Evolutionary conservation across 2,329 filamentous ascomycete species (phyloP), one percentile per base, ranked within the genome.

Genomic region (Apiospora aurea): DNA sequence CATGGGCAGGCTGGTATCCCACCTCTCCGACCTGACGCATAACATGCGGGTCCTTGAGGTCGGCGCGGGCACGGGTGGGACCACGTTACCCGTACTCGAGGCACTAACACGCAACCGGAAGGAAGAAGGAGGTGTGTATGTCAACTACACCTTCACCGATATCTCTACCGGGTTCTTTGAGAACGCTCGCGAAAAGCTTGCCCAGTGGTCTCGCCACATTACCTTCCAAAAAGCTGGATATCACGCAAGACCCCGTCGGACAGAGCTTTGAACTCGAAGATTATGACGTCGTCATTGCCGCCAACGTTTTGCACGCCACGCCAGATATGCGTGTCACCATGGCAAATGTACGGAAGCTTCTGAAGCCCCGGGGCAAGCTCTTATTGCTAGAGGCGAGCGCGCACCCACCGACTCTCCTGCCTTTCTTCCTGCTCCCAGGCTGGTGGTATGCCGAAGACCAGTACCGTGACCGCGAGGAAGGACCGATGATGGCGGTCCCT

Each of bases 111-210:
- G 78, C 75, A 72, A 74, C 18, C 64, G 70, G 24, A 57, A 47
- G 24, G 69, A 38, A 16, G 46, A 24, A 61, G 61, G 24, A 57
- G 18, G 7, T n/a, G 57, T 24, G 5, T 77, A 74, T 34, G 69
- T 69, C 6, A 71, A 67, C 18, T 86, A 82, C 72, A 82, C 81
- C 2, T 86, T 79, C 74, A 85, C 85, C 0, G 83, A 86, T 71
- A 80, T 84, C n/a, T 81, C 81, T 1, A 71, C 79, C 6, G 79
- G 77, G 29, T 83, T 83, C 77, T 83, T 85, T 51, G 79, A 81
- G n/a, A 75, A 78, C 7, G 81, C 80, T 1, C 73, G 77, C 71
- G 72, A 78, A 29, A 68, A 68, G 66, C 44, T 68, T 13, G 43
- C 14, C 41, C 66, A 7, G n/a, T 68, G 66, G 66, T 47, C 41